Percentiles rank a stretch among this genome's conserved stretches.
These are phyloP conservation scores for Coemansia sp. DNA, from an alignment of 192 early-diverging fungal species.

Conservation along the genomic window DNA sequence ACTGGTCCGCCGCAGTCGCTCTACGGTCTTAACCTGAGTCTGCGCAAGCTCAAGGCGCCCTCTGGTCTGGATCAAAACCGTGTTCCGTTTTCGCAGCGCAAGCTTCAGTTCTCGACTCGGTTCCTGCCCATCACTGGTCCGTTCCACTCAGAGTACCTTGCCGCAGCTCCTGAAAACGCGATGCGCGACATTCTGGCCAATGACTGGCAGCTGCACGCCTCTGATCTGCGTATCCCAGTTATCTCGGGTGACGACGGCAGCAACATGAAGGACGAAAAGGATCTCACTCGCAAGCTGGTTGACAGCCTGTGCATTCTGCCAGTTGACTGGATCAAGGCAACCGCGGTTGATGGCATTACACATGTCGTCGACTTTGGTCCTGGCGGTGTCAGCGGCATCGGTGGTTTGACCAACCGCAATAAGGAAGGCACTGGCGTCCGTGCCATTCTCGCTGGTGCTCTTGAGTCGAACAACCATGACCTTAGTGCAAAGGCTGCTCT, in stretches of 20 bases:
- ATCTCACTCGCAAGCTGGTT: conserved; percentile 70
- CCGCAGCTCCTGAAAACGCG: conserved; percentile 60
- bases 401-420: conserved; percentile 86
- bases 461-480: conserved; percentile 56
- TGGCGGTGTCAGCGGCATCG: conserved; percentile 83
- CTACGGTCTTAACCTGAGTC: conserved; percentile 86
- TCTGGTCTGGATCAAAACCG: conserved; percentile 83
- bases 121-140: conserved; percentile 92
- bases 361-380: conserved; percentile 95
- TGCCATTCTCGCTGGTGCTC: conserved; percentile 33
- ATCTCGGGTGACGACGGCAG: conserved; percentile 80
- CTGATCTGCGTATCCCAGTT: conserved; percentile 70
- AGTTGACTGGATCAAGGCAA: conserved; percentile 64
- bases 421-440: conserved; percentile 88
- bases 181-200: conserved; percentile 67
- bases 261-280: conserved; percentile 59
- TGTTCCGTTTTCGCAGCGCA: conserved; percentile 84
- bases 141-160: conserved; percentile 85
- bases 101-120: conserved; percentile 84
- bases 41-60: conserved; percentile 90
- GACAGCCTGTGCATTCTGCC: conserved; percentile 68
- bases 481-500: conserved; percentile 75
- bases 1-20: conserved; percentile 89
- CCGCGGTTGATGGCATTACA: conserved; percentile 60
- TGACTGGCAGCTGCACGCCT: conserved; percentile 61